Evolutionary conservation across 495 filamentous ascomycete species (phyloP).

Genomic region (Aspergillus nanangensis): DNA sequence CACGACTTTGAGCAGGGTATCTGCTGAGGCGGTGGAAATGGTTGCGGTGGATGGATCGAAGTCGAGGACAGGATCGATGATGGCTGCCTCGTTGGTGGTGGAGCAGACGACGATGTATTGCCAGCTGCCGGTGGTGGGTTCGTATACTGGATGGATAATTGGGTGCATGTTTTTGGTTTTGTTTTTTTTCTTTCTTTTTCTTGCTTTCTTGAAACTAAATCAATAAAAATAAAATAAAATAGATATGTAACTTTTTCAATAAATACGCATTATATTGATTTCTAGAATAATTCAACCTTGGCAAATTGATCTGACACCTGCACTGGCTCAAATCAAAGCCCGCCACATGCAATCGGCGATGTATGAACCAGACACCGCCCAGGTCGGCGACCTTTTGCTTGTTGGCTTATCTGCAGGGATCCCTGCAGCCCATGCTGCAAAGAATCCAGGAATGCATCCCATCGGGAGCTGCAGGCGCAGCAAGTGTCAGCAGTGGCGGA

Average conservation of each 20-base stretch:
- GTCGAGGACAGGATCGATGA: conserved; percentile 55
- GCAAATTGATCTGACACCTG: too few species aligned
- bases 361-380: neutral
- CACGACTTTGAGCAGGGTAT: conserved; percentile 33
- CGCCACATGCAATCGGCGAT: neutral
- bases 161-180: conserved; percentile 13
- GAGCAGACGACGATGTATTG: conserved; percentile 52
- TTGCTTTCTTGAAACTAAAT: too few species aligned
- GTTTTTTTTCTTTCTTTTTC: neutral
- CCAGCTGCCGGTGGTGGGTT: conserved; percentile 43
- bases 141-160: conserved; percentile 32
- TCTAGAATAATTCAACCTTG: too few species aligned
- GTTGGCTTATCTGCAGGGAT: too few species aligned
- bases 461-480: too few species aligned
- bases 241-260: too few species aligned
- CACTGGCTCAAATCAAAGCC: neutral
- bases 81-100: conserved; percentile 33
- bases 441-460: too few species aligned
- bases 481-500: too few species aligned
- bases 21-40: conserved; percentile 42
- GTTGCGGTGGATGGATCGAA: conserved; percentile 33
- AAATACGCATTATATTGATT: too few species aligned
- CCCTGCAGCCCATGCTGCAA: too few species aligned
- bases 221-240: too few species aligned
- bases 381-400: neutral